Evolutionary conservation across 768 basidiomycete species (phyloP).

Genomic region (Vishniacozyma victoriae): DNA sequence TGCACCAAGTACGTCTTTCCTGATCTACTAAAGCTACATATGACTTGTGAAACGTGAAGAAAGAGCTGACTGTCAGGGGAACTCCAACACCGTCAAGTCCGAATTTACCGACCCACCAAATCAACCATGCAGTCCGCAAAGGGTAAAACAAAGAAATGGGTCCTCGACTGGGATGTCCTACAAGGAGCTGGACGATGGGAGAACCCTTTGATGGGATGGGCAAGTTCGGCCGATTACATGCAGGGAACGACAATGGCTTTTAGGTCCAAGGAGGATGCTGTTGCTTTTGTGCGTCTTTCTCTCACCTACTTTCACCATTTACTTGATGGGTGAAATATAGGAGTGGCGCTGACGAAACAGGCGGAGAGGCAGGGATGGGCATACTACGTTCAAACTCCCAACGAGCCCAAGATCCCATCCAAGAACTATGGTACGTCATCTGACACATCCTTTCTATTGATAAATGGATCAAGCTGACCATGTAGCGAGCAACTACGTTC

Average conservation of each 20-base stretch:
- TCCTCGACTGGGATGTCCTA: conserved; percentile 90
- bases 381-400: conserved; percentile 69
- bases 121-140: conserved; percentile 93
- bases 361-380: conserved; percentile 99
- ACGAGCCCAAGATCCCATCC: conserved; percentile 44
- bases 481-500: conserved; percentile 92
- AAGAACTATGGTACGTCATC: conserved; percentile 47
- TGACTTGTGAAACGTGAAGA: no score
- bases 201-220: conserved; percentile 96
- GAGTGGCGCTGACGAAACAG: no score
- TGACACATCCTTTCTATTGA: conserved; percentile 5
- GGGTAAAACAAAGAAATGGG: conserved; percentile 79
- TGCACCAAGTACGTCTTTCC: no score
- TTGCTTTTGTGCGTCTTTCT: conserved; percentile 59
- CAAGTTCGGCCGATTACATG: conserved; percentile 96
- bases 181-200: conserved; percentile 90
- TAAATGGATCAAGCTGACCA: conserved; percentile 59
- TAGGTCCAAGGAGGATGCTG: conserved; percentile 78
- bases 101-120: conserved; percentile 86
- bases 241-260: conserved; percentile 81
- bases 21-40: no score
- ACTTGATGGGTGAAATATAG: no score
- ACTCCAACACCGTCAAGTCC: conserved; percentile 76
- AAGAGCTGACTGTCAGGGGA: conserved; percentile 58
- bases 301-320: background rate